phyloP scores from a whole-genome alignment of 2,329 filamentous ascomycete species.

The Paecilomyces niveus region DNA sequence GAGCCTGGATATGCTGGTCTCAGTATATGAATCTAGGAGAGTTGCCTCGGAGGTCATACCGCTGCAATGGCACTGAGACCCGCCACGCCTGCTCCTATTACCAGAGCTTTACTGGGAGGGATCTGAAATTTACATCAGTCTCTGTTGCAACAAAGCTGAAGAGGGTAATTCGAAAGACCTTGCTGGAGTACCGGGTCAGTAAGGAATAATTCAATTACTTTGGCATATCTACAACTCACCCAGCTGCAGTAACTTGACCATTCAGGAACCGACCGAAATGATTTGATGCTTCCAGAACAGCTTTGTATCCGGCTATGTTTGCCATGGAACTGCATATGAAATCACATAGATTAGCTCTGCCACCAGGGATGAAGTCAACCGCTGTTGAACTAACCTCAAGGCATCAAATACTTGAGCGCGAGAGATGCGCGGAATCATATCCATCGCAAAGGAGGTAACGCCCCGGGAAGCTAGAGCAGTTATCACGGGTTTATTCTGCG shows the following conservation, averaged over 20 bases:
- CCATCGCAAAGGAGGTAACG: conserved; percentile 80
- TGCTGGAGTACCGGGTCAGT: conserved; percentile 11
- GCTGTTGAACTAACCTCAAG: conserved; percentile 39
- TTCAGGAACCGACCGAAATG: conserved; percentile 83
- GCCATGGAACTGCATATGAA: conserved; percentile 66
- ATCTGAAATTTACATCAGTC: conserved; percentile 49
- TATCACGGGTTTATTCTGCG: conserved; percentile 70
- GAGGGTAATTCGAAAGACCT: conserved; percentile 9
- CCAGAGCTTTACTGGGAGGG: conserved; percentile 79
- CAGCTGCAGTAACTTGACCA: conserved; percentile 82
- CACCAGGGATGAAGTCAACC: neutral
- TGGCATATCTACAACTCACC: conserved; percentile 36
- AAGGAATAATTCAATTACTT: neutral
- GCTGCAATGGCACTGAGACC: conserved; percentile 84
- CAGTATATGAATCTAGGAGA: neutral
- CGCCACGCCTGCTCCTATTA: conserved; percentile 85
- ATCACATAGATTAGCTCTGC: neutral
- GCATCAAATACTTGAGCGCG: conserved; percentile 84
- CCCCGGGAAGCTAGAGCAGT: conserved; percentile 63
- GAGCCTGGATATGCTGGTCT: conserved; percentile 43
- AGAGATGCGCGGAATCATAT: conserved; percentile 85
- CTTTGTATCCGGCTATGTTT: conserved; percentile 90
- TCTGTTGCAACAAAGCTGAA: neutral
- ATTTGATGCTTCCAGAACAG: conserved; percentile 82
- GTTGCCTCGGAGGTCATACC: conserved; percentile 23